Evolutionary conservation across 2,329 filamentous ascomycete species (phyloP), one percentile per base, ranked within the genome.

Genomic region (Capronia epimyces): DNA sequence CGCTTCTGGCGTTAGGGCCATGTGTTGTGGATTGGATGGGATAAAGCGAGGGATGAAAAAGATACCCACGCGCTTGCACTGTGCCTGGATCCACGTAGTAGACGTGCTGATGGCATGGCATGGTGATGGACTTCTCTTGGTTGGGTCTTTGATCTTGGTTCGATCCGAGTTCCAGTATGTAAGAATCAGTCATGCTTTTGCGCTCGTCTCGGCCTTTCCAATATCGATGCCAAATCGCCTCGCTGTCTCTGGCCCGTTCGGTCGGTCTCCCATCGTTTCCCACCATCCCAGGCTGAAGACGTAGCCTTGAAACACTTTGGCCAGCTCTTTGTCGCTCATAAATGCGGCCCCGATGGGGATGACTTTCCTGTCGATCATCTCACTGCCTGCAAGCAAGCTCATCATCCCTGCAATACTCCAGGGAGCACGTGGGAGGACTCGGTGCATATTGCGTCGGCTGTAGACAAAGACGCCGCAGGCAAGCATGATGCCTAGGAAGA

Each of bases 221-320:
- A 52, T 29, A 29, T 59, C 56, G 27, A 59, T 49, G n/a, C 56
- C 56, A 21, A 44, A 58, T 20, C 56, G 31, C 27, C 43, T 50
- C 8, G 21, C 18, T n/a, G 18, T 9, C 25, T 36, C n/a, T n/a
- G n/a, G n/a, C 24, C 18, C 41, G 9, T 43, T 50, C 18, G 16
- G n/a, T 9, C 42, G 12, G 16, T 20, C 22, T 2, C 20, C 20
- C 18, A 31, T 8, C n/a, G 22, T n/a, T n/a, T 46, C 21, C 56
- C 56, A 59, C 56, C 56, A 59, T 10, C 56, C 56, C 2, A 57
- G 18, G 12, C 50, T 56, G 43, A 47, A 59, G 4, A 37, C 18
- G 24, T 47, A 59, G 16, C n/a, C n/a, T n/a, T n/a, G n/a, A n/a
- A n/a, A n/a, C n/a, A 54, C 36, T 5, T 16, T 47, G 13, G n/a